phyloP scores from a whole-genome alignment of 805 yeast species.

The Wickerhamomyces strasburgensis region DNA sequence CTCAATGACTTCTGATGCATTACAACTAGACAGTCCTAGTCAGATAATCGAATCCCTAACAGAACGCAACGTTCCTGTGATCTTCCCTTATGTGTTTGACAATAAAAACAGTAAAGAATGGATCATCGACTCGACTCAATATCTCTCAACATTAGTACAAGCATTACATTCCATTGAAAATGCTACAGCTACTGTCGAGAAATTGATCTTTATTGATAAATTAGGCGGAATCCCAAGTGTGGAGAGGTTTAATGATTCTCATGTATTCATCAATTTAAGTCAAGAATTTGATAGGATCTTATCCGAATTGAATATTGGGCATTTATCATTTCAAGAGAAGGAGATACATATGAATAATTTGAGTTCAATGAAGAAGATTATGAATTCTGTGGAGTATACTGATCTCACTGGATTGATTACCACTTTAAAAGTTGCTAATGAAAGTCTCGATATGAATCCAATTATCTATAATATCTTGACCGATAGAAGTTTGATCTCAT shows the following conservation, averaged over 20 bases:
- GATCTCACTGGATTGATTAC: slow-evolving; percentile 82
- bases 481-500: slow-evolving; percentile 84
- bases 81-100: slow-evolving; percentile 67
- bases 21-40: slow-evolving; percentile 9
- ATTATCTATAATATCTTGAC: slow-evolving; percentile 85
- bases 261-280: slow-evolving; percentile 76
- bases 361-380: slow-evolving; percentile 53
- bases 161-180: slow-evolving; percentile 19
- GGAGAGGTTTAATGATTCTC: slow-evolving; percentile 76
- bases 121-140: slow-evolving; percentile 37
- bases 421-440: slow-evolving; percentile 70
- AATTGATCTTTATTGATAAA: slow-evolving; percentile 72
- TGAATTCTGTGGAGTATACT: slow-evolving; percentile 36
- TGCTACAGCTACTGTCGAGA: slow-evolving; percentile 52
- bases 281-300: slow-evolving; percentile 72
- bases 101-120: slow-evolving; percentile 37
- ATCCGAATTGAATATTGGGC: slow-evolving; percentile 60
- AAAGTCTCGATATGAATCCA: slow-evolving; percentile 56
- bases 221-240: slow-evolving; percentile 89
- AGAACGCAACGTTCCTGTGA: slow-evolving; percentile 33
- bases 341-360: slow-evolving; percentile 64
- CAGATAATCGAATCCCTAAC: slow-evolving; percentile 7
- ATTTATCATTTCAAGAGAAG: slow-evolving; percentile 37
- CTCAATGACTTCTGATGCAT: background rate
- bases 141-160: slow-evolving; percentile 31